Percentiles rank a stretch among this genome's conserved stretches.
phyloP scores from a whole-genome alignment of 345 rosid species.

The Syzygium oleosum region DNA sequence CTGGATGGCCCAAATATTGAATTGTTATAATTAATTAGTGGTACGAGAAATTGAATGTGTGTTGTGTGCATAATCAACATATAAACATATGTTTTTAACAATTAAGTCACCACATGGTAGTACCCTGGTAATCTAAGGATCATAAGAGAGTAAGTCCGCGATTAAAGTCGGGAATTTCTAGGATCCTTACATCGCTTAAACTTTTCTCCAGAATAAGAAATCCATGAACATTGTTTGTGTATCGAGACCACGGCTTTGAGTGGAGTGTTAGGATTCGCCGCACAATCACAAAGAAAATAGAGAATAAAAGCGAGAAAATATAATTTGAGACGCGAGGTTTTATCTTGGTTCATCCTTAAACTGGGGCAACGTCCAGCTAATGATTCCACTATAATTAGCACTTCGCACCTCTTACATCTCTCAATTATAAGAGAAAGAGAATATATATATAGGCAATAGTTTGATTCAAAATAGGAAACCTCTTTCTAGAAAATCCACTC shows the following conservation, averaged over 20 bases:
- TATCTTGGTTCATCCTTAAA: too few relatives aligned
- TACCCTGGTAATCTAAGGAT: not conserved
- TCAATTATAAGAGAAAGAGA: too few relatives aligned
- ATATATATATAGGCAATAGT: too few relatives aligned
- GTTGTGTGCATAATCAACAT: not conserved
- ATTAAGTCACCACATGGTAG: not conserved
- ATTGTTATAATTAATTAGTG: not conserved
- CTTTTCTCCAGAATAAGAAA: not conserved
- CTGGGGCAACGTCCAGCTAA: too few relatives aligned
- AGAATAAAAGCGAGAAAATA: too few relatives aligned
- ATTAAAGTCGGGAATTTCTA: not conserved
- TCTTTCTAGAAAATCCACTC: too few relatives aligned
- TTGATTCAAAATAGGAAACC: too few relatives aligned
- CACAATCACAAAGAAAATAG: too few relatives aligned
- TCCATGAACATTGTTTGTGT: not conserved
- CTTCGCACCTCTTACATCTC: too few relatives aligned
- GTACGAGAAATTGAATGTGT: not conserved
- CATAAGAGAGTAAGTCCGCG: not conserved
- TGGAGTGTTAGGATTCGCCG: not conserved
- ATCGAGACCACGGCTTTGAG: not conserved
- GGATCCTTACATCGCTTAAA: not conserved
- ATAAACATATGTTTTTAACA: not conserved
- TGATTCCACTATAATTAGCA: too few relatives aligned
- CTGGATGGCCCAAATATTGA: not conserved
- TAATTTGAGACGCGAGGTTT: too few relatives aligned